Percentiles rank a stretch among this genome's conserved stretches.
Conservation (phyloP, 495 filamentous ascomycete species). For the Aspergillus hancockii region DNA sequence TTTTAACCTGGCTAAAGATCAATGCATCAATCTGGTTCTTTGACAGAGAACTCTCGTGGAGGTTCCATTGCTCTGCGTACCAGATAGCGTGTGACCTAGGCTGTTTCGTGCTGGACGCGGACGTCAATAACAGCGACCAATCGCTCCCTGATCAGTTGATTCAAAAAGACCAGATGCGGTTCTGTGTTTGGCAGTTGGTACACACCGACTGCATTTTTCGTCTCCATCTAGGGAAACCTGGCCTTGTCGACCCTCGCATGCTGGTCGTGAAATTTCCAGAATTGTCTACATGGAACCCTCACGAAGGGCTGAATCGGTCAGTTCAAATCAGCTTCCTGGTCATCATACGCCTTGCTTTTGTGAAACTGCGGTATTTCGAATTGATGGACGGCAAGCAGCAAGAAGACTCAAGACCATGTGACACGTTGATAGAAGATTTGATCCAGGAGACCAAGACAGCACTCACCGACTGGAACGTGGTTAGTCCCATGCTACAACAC, state of each 20-base stretch:
- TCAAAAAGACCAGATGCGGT: background rate
- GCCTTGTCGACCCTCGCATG: background rate
- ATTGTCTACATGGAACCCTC: background rate
- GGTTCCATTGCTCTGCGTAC: background rate
- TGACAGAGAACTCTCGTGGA: background rate
- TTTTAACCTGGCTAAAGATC: background rate
- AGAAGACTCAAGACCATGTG: background rate
- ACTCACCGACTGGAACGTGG: background rate
- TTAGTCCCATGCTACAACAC: background rate
- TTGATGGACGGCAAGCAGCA: background rate
- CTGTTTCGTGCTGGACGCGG: background rate
- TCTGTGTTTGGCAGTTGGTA: background rate
- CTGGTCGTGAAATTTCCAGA: background rate
- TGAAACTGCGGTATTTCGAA: background rate
- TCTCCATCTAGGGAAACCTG: background rate
- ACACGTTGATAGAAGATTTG: background rate
- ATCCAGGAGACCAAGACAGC: background rate
- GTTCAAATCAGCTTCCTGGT: background rate
- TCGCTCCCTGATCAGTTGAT: background rate
- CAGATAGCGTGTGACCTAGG: background rate
- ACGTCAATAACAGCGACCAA: background rate
- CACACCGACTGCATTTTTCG: background rate
- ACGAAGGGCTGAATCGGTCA: background rate
- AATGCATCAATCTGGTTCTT: background rate
- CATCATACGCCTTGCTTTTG: background rate